Conservation (phyloP, 2,329 filamentous ascomycete genomes). For the Elsinoe fawcettii region DNA sequence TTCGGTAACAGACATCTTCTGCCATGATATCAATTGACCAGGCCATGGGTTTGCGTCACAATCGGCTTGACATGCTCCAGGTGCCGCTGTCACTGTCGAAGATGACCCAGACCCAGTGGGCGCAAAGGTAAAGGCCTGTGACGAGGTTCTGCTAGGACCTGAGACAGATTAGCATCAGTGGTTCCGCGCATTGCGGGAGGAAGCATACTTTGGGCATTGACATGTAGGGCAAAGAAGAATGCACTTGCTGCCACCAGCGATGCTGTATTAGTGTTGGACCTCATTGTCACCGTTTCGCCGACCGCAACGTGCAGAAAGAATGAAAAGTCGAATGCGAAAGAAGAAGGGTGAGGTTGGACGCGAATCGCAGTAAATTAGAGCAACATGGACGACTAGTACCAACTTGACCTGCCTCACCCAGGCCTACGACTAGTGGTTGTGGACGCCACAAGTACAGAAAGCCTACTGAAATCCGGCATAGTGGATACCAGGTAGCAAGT, state of each 20-base stretch:
- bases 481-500: neutral
- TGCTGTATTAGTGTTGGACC: neutral
- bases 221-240: neutral
- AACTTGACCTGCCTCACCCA: neutral
- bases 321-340: neutral
- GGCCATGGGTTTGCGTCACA: neutral
- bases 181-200: neutral
- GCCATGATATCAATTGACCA: neutral
- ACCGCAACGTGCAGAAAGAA: neutral
- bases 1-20: neutral
- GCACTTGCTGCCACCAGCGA: neutral
- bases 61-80: neutral
- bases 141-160: neutral
- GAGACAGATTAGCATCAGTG: neutral
- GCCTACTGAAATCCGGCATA: neutral
- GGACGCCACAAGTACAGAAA: neutral
- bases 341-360: neutral
- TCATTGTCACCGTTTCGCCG: neutral
- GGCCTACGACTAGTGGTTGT: neutral
- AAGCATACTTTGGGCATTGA: slow-evolving; percentile 1
- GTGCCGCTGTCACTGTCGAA: neutral
- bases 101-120: neutral
- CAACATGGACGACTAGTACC: neutral
- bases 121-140: neutral
- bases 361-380: neutral